These are phyloP conservation scores for Botrytis fabae DNA, from an alignment of 2,329 filamentous ascomycete species.

Conservation along the genomic window DNA sequence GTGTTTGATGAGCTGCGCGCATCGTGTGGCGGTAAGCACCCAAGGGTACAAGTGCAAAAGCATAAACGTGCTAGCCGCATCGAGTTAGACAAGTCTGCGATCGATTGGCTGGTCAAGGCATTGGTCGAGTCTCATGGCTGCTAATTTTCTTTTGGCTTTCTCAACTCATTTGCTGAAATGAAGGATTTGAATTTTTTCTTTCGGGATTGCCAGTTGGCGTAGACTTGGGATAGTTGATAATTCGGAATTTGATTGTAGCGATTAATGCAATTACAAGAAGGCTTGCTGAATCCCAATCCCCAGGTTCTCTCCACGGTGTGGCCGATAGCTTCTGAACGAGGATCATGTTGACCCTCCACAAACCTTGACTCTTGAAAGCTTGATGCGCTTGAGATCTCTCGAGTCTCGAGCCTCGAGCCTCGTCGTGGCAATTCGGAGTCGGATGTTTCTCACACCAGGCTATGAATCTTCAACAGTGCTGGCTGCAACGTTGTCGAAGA, in stretches of 20 bases:
- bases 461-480: background rate
- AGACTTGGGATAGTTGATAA: background rate
- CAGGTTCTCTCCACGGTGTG: background rate
- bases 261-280: background rate
- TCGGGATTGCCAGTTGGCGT: background rate
- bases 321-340: background rate
- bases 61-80: background rate
- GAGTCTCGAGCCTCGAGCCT: constrained; percentile 11
- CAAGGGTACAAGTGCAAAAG: background rate
- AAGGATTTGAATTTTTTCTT: background rate
- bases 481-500: background rate
- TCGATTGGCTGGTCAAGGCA: background rate
- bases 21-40: background rate
- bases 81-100: background rate
- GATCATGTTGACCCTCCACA: background rate
- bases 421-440: background rate
- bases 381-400: background rate
- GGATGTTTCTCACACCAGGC: background rate
- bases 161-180: background rate
- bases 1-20: background rate
- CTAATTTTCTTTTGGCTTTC: background rate
- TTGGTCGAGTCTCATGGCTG: background rate
- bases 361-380: background rate
- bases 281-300: background rate
- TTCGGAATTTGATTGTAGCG: background rate